Evolutionary conservation across 441 rosid genomes (phyloP).

Genomic region (Iberis amara): DNA sequence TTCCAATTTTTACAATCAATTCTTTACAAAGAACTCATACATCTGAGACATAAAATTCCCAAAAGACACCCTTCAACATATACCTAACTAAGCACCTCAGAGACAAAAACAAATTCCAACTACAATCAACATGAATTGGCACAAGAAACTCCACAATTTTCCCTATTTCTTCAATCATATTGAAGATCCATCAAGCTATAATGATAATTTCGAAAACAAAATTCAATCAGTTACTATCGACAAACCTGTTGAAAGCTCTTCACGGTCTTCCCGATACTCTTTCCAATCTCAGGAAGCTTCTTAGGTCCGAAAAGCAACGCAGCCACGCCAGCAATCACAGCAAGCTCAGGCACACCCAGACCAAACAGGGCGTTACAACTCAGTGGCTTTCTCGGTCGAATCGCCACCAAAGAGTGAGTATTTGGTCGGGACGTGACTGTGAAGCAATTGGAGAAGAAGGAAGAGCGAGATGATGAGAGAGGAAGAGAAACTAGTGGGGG

Average conservation of each 20-base stretch:
- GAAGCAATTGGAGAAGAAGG: slow-evolving; percentile 29
- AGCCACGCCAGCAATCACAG: slow-evolving; percentile 93
- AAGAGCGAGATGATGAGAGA: slow-evolving; percentile 39
- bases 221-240: background rate
- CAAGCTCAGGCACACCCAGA: slow-evolving; percentile 91
- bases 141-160: background rate
- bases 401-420: slow-evolving; percentile 34
- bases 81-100: background rate
- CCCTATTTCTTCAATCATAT: no score
- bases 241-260: slow-evolving; percentile 91
- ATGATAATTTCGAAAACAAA: no score
- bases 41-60: no score
- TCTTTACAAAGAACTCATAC: no score
- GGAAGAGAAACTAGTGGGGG: slow-evolving; percentile 33
- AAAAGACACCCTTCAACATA: no score
- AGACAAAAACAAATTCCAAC: background rate
- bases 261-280: slow-evolving; percentile 87
- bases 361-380: slow-evolving; percentile 84
- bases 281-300: slow-evolving; percentile 94
- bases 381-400: slow-evolving; percentile 42
- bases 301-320: slow-evolving; percentile 93
- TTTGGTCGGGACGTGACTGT: slow-evolving; percentile 27
- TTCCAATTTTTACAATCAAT: no score
- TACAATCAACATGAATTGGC: slow-evolving; percentile 5
- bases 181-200: no score